A percentile compares a stretch with the other conserved stretches of the same genome.
Evolutionary conservation across 2,329 filamentous ascomycete species (phyloP).

Genomic region (Cordyceps pruinosa): DNA sequence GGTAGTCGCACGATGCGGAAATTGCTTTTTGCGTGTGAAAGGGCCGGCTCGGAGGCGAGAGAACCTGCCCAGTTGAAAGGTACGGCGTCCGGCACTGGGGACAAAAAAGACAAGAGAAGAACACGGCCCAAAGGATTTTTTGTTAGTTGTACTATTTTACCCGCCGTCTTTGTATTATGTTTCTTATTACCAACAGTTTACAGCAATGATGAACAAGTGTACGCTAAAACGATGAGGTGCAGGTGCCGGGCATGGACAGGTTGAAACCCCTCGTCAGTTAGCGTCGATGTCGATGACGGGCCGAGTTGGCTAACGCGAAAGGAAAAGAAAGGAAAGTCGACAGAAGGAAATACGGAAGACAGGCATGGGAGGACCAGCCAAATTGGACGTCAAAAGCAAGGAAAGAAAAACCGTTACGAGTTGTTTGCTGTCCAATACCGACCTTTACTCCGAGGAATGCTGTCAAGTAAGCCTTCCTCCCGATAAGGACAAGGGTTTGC

Average conservation of each 20-base stretch:
- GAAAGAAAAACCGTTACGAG: background rate
- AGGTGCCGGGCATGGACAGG: background rate
- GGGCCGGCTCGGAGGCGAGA: background rate
- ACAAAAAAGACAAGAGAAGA: background rate
- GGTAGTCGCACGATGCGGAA: background rate
- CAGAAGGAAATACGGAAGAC: background rate
- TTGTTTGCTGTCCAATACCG: background rate
- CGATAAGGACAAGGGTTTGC: background rate
- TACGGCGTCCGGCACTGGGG: background rate
- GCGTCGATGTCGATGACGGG: background rate
- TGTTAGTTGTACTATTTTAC: slow-evolving; percentile 8
- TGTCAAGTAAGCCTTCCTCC: background rate
- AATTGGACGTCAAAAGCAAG: background rate
- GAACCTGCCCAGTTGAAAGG: background rate
- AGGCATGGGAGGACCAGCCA: background rate
- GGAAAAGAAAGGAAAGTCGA: background rate
- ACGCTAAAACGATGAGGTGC: background rate
- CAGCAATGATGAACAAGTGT: background rate
- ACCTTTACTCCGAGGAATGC: background rate
- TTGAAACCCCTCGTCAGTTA: background rate
- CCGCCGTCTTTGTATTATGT: background rate
- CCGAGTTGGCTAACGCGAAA: background rate
- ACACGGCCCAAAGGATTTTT: background rate
- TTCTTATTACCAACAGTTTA: background rate
- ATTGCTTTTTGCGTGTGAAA: slow-evolving; percentile 3